Conservation (phyloP, 2,329 filamentous ascomycete species). For the Coniella lustricola region DNA sequence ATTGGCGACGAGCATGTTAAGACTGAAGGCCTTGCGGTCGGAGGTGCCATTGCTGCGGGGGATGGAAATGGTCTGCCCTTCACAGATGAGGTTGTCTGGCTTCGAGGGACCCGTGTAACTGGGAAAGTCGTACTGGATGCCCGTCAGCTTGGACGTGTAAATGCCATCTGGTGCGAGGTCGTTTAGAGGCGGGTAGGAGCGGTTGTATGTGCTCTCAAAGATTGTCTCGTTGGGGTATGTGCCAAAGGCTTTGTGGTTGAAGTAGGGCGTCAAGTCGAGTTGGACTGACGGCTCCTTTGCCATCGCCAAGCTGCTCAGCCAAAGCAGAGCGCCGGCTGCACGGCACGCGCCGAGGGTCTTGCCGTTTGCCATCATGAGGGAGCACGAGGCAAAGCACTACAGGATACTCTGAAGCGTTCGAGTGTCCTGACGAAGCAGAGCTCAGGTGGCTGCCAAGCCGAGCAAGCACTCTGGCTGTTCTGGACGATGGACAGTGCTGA, state of each 20-base stretch:
- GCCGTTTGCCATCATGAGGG: not conserved
- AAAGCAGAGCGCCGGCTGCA: not conserved
- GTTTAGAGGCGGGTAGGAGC: constrained; percentile 33
- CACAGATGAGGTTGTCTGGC: constrained; percentile 37
- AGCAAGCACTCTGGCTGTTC: too few relatives aligned
- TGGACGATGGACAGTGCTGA: too few relatives aligned
- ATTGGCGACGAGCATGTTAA: constrained; percentile 35
- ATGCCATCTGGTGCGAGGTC: constrained; percentile 18
- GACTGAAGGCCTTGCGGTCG: constrained; percentile 20
- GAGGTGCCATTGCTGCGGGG: not conserved
- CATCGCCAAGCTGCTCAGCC: not conserved
- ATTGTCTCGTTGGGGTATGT: constrained; percentile 35
- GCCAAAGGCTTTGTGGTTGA: constrained; percentile 43
- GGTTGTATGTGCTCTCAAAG: constrained; percentile 32
- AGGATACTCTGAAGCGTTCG: too few relatives aligned
- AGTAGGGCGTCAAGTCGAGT: constrained; percentile 28
- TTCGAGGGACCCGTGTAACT: constrained; percentile 30
- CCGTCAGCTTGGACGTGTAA: constrained; percentile 33
- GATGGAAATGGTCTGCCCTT: constrained; percentile 32
- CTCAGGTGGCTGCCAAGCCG: too few relatives aligned
- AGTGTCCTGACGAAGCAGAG: too few relatives aligned
- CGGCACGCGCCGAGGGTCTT: not conserved
- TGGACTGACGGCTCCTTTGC: constrained; percentile 21
- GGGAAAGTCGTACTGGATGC: constrained; percentile 34
- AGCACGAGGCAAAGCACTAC: not conserved